Conservation (phyloP, 2,329 filamentous ascomycete genomes). For the Teratosphaeria gauchensis region DNA sequence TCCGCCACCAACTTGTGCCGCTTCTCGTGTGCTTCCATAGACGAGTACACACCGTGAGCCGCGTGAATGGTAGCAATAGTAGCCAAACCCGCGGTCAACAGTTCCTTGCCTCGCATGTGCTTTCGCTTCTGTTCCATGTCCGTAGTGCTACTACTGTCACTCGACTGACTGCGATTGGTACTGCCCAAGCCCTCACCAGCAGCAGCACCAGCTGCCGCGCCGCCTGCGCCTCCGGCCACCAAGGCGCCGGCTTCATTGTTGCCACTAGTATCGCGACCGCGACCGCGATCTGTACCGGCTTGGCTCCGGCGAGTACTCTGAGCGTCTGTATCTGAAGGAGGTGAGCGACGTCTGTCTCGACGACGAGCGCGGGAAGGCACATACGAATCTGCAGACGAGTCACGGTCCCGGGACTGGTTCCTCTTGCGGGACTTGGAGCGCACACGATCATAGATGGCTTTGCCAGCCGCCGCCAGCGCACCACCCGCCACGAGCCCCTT, state of each 20-base stretch:
- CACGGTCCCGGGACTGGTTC: slow-evolving; percentile 32
- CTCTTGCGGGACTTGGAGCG: slow-evolving; percentile 42
- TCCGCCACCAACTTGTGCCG: slow-evolving; percentile 50
- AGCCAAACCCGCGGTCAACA: slow-evolving; percentile 56
- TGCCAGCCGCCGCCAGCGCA: slow-evolving; percentile 41
- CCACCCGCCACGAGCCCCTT: slow-evolving; percentile 40
- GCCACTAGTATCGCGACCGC: slow-evolving; percentile 31
- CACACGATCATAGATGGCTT: slow-evolving; percentile 45
- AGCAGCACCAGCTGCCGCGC: slow-evolving; percentile 8
- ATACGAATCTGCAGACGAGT: slow-evolving; percentile 40
- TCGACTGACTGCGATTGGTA: slow-evolving; percentile 12
- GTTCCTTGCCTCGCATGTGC: slow-evolving; percentile 57
- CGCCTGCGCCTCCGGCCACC: slow-evolving; percentile 29
- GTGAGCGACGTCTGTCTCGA: slow-evolving; percentile 30
- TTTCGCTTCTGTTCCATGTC: slow-evolving; percentile 55
- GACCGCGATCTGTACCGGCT: slow-evolving; percentile 26
- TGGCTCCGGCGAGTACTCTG: slow-evolving; percentile 26
- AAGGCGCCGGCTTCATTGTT: slow-evolving; percentile 13
- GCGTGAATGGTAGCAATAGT: slow-evolving; percentile 62
- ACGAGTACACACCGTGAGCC: slow-evolving; percentile 54
- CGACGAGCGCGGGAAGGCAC: slow-evolving; percentile 40
- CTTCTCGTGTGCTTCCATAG: slow-evolving; percentile 54
- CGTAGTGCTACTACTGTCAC: slow-evolving; percentile 28
- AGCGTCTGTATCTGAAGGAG: slow-evolving; percentile 27
- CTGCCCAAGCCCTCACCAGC: slow-evolving; percentile 11